Evolutionary conservation across 345 rosid species (phyloP).

Genomic region (Salix brachista): DNA sequence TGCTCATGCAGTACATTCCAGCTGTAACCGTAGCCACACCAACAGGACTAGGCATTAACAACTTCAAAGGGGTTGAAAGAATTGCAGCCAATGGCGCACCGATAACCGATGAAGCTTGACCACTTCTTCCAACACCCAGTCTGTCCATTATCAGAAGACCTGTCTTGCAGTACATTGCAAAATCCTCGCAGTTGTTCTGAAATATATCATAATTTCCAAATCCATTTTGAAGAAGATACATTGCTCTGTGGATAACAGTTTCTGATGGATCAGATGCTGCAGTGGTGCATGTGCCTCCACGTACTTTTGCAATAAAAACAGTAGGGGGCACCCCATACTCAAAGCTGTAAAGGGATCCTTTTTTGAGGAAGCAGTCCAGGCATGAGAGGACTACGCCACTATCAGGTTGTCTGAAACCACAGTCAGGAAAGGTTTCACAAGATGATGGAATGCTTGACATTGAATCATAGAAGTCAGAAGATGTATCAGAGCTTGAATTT

Average conservation of each 20-base stretch:
- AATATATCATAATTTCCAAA: constrained; percentile 84
- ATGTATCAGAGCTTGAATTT: constrained; percentile 31
- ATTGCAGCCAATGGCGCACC: constrained; percentile 94
- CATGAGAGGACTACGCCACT: constrained; percentile 88
- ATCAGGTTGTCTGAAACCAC: constrained; percentile 75
- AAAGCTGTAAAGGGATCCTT: constrained; percentile 72
- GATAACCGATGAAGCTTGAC: constrained; percentile 80
- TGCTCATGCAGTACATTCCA: constrained; percentile 92
- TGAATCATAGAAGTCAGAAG: constrained; percentile 41
- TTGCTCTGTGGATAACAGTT: constrained; percentile 72
- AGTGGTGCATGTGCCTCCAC: constrained; percentile 92
- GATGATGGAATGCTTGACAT: constrained; percentile 37
- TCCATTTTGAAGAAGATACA: constrained; percentile 96
- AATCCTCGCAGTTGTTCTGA: constrained; percentile 92
- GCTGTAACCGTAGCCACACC: constrained; percentile 91
- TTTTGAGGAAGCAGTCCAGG: constrained; percentile 81
- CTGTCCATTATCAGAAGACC: constrained; percentile 73
- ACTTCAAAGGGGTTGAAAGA: constrained; percentile 70
- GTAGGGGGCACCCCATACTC: constrained; percentile 70
- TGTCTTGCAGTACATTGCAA: constrained; percentile 87
- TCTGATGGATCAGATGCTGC: constrained; percentile 62
- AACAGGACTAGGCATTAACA: constrained; percentile 87
- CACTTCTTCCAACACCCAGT: constrained; percentile 80
- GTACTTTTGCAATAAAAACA: constrained; percentile 64
- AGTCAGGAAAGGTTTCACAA: constrained; percentile 75